Evolutionary conservation across 1,284 basidiomycete species (phyloP).

Genomic region (Puccinia sorghi): DNA sequence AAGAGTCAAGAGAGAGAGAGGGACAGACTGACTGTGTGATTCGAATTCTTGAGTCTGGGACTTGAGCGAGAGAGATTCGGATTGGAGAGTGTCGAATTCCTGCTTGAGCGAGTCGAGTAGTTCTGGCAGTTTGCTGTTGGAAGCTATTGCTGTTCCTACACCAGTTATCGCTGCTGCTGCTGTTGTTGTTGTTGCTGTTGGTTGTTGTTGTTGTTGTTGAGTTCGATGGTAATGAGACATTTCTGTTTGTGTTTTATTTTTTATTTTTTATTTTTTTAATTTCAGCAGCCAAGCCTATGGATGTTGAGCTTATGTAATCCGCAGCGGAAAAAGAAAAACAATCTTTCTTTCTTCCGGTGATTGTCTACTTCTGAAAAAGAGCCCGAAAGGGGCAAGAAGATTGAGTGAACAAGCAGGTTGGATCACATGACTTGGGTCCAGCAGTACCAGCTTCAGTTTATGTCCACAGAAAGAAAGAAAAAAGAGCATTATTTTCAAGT

Average conservation of each 20-base stretch:
- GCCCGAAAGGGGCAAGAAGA: no score
- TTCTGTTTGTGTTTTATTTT: not conserved
- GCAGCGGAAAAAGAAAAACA: no score
- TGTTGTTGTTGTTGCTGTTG: not conserved
- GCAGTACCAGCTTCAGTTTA: no score
- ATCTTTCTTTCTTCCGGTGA: no score
- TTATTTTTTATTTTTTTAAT: no score
- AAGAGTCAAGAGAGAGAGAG: not conserved
- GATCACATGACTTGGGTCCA: no score
- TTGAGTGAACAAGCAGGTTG: no score
- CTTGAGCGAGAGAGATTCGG: slow-evolving; percentile 40
- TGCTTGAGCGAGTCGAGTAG: slow-evolving; percentile 48
- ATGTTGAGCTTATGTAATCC: no score
- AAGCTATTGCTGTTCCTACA: not conserved
- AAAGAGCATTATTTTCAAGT: no score
- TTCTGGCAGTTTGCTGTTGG: slow-evolving; percentile 12
- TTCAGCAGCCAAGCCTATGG: no score
- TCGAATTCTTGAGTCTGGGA: slow-evolving; percentile 44
- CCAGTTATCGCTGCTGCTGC: not conserved
- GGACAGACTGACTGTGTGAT: slow-evolving; percentile 19
- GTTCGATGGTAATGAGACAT: not conserved
- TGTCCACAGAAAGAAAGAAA: no score
- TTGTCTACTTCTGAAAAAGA: no score
- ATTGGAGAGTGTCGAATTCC: slow-evolving; percentile 31
- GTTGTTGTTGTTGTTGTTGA: not conserved